phyloP scores from a whole-genome alignment of 345 rosid species.

The Anastatica hierochuntica region DNA sequence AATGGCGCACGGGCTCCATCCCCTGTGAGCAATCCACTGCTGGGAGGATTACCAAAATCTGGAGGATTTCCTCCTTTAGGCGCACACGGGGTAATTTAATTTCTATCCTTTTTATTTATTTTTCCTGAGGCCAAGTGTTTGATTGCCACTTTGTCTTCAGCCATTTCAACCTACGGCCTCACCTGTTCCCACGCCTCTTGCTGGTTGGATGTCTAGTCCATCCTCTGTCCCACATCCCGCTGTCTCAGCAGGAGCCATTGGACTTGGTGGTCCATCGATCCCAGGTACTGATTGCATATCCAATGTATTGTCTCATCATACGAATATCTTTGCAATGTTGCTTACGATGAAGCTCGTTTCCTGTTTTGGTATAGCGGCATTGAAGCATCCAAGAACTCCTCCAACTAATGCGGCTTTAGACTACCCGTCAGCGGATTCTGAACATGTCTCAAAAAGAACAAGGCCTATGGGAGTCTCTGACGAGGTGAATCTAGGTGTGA shows the following conservation, averaged over 20 bases:
- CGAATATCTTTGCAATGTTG: not conserved
- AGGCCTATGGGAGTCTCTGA: conserved; percentile 91
- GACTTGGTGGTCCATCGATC: conserved; percentile 77
- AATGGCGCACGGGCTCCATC: conserved; percentile 97
- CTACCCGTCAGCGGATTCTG: conserved; percentile 85
- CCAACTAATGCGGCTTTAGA: conserved; percentile 72
- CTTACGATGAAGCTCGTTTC: conserved; percentile 11
- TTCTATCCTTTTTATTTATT: not conserved
- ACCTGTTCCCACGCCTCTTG: conserved; percentile 74
- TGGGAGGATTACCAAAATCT: conserved; percentile 74
- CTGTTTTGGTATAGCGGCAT: conserved; percentile 54
- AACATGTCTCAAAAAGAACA: conserved; percentile 80
- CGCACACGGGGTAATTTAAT: conserved; percentile 72
- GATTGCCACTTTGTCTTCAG: conserved; percentile 38
- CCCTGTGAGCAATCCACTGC: conserved; percentile 76
- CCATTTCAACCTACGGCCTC: conserved; percentile 86
- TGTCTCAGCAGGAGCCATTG: conserved; percentile 75
- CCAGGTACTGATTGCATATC: conserved; percentile 36
- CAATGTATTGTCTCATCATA: not conserved
- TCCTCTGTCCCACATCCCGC: conserved; percentile 73
- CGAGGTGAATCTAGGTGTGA: conserved; percentile 80
- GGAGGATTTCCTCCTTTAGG: conserved; percentile 94
- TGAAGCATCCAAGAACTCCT: conserved; percentile 97
- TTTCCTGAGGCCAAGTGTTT: conserved; percentile 9
- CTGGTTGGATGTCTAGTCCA: conserved; percentile 98